Evolutionary conservation across 306 rosid species (phyloP), one percentile per base, ranked within the genome.

Genomic region (Neltuma alba): DNA sequence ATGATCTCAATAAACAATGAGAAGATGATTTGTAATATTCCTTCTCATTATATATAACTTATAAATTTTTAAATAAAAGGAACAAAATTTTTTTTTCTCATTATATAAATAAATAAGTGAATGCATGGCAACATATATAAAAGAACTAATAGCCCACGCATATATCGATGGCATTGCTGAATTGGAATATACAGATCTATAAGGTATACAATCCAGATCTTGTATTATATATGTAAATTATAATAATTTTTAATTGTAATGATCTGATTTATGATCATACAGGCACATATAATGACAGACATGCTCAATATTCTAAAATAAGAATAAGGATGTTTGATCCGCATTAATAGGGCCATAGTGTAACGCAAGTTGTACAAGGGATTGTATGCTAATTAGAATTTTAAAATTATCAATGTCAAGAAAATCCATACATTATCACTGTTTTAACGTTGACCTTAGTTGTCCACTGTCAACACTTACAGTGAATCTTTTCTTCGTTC

Each of bases 221-320:
- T 0, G 65, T 11, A 25, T 58, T 58, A 58, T 27, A 9, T 13
- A 27, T 27, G 20, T 13, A 27, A 25, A 58, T 58, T 9, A 58
- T 58, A 27, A 60, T 28, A 60, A 28, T 28, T 13, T 60, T 60
- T n/a, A 54, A 21, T 54, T 60, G 20, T 4, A 28, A 4, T 13
- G 37, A 34, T 58, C 2, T 58, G 36, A 58, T 12, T 58, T 27
- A 58, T 25, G 65, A 58, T 27, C 27, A 58, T 57, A 25, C 33
- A 25, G 11, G 23, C 16, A 23, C 37, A 76, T 28, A 83, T 78
- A 85, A 82, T 55, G 91, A 92, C 97, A 92, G 87, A 92, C 91
- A 92, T 92, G 78, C 95, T 89, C 95, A 54, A 7, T 54, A 84
- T 86, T 87, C 86, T 88, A 77, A 85, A 89, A 89, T 76, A 52